Base-by-base conservation (phyloP, 805 yeast genomes). In the Saturnispora sekii region DNA sequence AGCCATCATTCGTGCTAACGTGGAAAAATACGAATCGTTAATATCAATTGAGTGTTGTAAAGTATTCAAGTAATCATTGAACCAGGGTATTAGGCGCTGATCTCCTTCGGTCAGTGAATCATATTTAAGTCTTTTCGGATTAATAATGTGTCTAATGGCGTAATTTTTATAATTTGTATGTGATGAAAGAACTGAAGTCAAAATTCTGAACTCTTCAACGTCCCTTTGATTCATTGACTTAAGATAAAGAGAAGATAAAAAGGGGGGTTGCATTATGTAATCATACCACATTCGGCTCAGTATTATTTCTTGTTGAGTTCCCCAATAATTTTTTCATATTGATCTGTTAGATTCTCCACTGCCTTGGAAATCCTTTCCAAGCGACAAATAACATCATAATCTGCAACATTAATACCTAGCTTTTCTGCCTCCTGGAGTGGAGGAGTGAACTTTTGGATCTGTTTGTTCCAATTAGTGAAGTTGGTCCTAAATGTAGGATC, bases 401-500 rank as follows among this genome's bases (percentile, higher is more conserved):
- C 64, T 54, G 81, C 85, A 84, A 85, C 77, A 38, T 77, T 74
- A 43, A 81, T 65, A 34, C 86, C 83, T 6, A 63, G 61, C 16
- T 63, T 61, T 46, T 66, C 70, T 32, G 84, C 85, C 43, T 68
- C 63, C 21, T 67, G 68, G 5, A 81, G 77, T 2, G 84, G 84
- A 42, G 84, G 85, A 6, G 72, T 74, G 5, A 69, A 68, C 5
- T 59, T 52, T 10, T 70, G 69, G 21, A 84, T 73, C 26, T 69
- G 70, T 11, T 57, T 51, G 17, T 65, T 67, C 79, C 88, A 86
- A 15, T 63, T 55, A 5, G 56, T 52, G 35, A 69, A 66, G 34
- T 73, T 67, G 8, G 74, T 72, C n/a, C 69, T 59, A 57, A 84
- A 84, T 47, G 76, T 76, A 0, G 87, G 85, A 59, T 86, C 95